Evolutionary conservation across 257 asterid species (phyloP), one percentile per base, ranked within the genome.

Genomic region (Ilex asprella): DNA sequence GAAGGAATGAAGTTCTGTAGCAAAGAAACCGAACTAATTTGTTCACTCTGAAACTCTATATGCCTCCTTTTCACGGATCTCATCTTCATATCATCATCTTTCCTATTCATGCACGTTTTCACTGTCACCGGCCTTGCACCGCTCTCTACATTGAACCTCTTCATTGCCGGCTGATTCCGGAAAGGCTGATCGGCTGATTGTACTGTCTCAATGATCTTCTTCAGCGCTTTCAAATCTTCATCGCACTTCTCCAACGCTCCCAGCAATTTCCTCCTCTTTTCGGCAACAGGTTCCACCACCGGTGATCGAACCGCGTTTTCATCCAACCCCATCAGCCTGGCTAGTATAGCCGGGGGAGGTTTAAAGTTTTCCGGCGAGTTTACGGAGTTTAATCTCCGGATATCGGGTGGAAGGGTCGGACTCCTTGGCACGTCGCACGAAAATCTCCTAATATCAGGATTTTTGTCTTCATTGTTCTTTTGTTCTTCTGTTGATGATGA

Each of bases 161-260:
- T 21, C 27, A 21, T 21, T 21, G 41, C 7, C 41, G 8, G 7
- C 5, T 4, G 41, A 35, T 35, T 35, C 8, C 41, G 1, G 8
- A 35, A 21, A 21, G 27, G 7, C 41, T 8, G 43, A 27, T 11
- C 63, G 31, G 16, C 64, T 12, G 61, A 41, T 41, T 70, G 69
- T 30, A 79, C 83, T 16, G 86, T 78, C 65, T 66, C 73, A 70
- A 91, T 84, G 64, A 91, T 86, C 63, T 66, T 78, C 83, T 76
- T 86, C 49, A 91, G 75, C 56, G 80, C 79, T 67, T 86, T 94
- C 81, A 91, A 69, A 76, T 91, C 98, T 58, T 84, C 76, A 63
- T 88, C 88, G 72, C 96, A 88, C 75, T 86, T 91, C 29, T 84
- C 94, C 71, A 91, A 76, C 14, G 95, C 96, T 31, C 74, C 74